Evolutionary conservation across 2,329 filamentous ascomycete species (phyloP).

Genomic region (Colletotrichum siamense): DNA sequence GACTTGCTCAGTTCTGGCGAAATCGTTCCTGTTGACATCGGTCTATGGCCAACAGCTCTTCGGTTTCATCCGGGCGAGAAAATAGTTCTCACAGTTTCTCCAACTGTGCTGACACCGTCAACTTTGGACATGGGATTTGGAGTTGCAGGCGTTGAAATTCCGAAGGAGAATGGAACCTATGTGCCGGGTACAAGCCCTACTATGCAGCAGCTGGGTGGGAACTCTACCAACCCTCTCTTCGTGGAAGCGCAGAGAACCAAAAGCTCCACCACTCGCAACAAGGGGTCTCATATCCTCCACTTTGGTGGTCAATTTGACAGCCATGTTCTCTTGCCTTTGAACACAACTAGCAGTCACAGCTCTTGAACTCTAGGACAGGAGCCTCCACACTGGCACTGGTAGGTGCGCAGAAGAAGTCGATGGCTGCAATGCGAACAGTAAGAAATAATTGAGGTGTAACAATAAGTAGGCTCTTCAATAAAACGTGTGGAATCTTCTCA

Average conservation of each 20-base stretch:
- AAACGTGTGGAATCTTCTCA: neutral
- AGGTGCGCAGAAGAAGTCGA: neutral
- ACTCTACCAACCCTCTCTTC: neutral
- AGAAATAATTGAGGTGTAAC: neutral
- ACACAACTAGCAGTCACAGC: neutral
- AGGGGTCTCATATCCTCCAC: neutral
- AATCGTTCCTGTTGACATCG: neutral
- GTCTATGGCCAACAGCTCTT: neutral
- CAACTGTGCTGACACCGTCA: neutral
- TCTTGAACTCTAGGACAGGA: accelerated
- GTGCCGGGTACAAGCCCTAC: neutral
- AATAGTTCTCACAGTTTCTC: neutral
- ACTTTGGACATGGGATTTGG: neutral
- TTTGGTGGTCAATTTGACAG: neutral
- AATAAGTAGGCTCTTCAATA: neutral
- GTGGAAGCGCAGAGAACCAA: neutral
- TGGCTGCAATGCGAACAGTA: neutral
- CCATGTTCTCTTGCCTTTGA: neutral
- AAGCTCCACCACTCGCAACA: neutral
- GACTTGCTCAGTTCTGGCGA: neutral
- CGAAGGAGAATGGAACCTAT: neutral
- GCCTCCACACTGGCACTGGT: neutral
- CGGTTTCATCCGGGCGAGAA: neutral
- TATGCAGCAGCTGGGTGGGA: neutral
- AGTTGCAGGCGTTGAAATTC: neutral